phyloP scores from a whole-genome alignment of 2,329 filamentous ascomycete species.

The Chalaropsis ovoidea region DNA sequence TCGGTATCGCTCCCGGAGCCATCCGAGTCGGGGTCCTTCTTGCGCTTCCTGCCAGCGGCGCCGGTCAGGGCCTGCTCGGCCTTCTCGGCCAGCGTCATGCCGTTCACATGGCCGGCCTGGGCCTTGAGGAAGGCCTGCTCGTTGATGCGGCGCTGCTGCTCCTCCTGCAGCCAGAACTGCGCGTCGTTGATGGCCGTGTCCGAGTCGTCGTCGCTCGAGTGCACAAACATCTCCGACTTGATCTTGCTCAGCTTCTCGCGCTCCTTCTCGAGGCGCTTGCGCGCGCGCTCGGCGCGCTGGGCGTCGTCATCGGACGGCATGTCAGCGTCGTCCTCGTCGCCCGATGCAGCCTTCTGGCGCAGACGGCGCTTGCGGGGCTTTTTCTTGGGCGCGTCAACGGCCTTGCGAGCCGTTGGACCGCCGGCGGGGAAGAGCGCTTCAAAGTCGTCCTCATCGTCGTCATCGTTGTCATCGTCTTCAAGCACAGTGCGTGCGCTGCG shows the following conservation, averaged over 20 bases:
- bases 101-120: background rate
- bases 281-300: slow-evolving; percentile 55
- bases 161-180: slow-evolving; percentile 70
- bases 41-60: slow-evolving; percentile 20
- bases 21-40: slow-evolving; percentile 17
- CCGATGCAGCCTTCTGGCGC: slow-evolving; percentile 39
- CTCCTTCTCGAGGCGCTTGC: slow-evolving; percentile 55
- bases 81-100: background rate
- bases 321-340: slow-evolving; percentile 35
- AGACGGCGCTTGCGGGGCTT: slow-evolving; percentile 31
- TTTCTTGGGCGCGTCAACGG: slow-evolving; percentile 45
- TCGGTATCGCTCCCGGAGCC: slow-evolving; percentile 20
- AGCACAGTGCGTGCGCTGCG: slow-evolving; percentile 49
- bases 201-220: slow-evolving; percentile 79
- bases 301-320: slow-evolving; percentile 33
- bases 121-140: slow-evolving; percentile 22
- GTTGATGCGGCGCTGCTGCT: slow-evolving; percentile 35
- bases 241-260: slow-evolving; percentile 67
- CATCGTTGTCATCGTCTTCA: slow-evolving; percentile 37
- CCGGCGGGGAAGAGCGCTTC: slow-evolving; percentile 59
- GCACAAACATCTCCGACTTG: slow-evolving; percentile 75
- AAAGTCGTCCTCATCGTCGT: slow-evolving; percentile 37
- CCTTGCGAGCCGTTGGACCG: slow-evolving; percentile 50
- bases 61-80: background rate
- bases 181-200: slow-evolving; percentile 60